A percentile compares a stretch with the other conserved stretches of the same genome.
Conservation (phyloP, 345 rosid species). For the Stellera chamaejasme region DNA sequence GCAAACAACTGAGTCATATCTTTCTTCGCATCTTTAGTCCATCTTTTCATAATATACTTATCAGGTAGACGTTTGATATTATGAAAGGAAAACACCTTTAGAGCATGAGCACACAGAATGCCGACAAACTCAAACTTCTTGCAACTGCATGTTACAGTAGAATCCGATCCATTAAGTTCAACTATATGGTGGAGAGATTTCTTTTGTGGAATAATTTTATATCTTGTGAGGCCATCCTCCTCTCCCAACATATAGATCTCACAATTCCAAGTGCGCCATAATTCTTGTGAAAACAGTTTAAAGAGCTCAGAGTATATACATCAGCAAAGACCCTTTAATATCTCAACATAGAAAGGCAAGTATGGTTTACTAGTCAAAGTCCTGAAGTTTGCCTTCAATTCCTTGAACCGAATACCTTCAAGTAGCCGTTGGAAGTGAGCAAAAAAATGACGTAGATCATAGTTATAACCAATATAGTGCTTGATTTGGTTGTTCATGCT, state of each 20-base stretch:
- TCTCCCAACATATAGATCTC: no score
- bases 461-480: no score
- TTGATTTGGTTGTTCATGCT: no score
- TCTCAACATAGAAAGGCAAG: not conserved
- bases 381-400: not conserved
- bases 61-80: not conserved
- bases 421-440: not conserved
- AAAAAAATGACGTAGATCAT: not conserved
- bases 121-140: not conserved
- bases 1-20: no score
- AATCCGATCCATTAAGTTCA: not conserved
- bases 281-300: not conserved
- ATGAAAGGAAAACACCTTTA: no score
- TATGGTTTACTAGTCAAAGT: not conserved
- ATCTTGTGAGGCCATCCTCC: no score
- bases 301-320: not conserved
- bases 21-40: no score
- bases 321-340: not conserved
- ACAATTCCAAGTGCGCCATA: no score
- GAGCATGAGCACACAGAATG: not conserved
- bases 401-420: not conserved
- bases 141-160: not conserved
- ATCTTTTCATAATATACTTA: not conserved
- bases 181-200: not conserved
- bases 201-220: not conserved